phyloP scores from a whole-genome alignment of 805 yeast species.

The Suhomyces canberraensis region DNA sequence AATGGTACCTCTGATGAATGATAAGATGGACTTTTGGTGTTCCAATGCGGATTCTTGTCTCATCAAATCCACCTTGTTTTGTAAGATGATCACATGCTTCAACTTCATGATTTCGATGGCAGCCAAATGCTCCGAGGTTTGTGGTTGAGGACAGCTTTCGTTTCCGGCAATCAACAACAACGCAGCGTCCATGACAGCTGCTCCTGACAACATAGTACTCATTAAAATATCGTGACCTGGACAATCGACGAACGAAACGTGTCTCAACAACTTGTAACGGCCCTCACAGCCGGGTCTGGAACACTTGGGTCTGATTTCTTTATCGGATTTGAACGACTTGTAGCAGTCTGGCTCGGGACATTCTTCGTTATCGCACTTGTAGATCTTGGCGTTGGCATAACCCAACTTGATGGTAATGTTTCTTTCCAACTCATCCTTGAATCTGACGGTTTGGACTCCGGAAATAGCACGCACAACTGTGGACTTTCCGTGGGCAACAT shows the following conservation, averaged over 20 bases:
- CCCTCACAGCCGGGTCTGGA: conserved; percentile 85
- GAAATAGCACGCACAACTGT: conserved; percentile 95
- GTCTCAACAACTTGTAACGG: conserved; percentile 87
- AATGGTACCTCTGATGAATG: conserved; percentile 94
- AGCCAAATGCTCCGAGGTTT: conserved; percentile 98
- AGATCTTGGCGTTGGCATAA: conserved; percentile 97
- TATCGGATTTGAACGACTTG: conserved; percentile 90
- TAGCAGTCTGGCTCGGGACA: conserved; percentile 96
- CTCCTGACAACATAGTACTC: conserved; percentile 99
- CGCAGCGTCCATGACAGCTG: conserved; percentile 99
- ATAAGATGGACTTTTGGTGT: conserved; percentile 88
- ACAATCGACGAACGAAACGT: conserved; percentile 98
- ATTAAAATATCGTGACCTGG: conserved; percentile 99
- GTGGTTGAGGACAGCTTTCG: conserved; percentile 99
- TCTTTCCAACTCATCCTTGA: conserved; percentile 98
- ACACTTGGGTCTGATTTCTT: conserved; percentile 92
- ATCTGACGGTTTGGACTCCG: conserved; percentile 98
- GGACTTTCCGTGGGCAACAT: conserved; percentile 93
- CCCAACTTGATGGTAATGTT: conserved; percentile 98
- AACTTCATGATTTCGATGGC: conserved; percentile 99
- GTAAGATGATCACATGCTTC: conserved; percentile 92
- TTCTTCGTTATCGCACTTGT: conserved; percentile 79
- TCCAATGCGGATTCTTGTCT: conserved; percentile 94
- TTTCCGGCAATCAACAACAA: conserved; percentile 93
- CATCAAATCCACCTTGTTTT: conserved; percentile 98